Base-by-base conservation (phyloP, 495 filamentous ascomycete genomes). In the Penicillium verhagenii region DNA sequence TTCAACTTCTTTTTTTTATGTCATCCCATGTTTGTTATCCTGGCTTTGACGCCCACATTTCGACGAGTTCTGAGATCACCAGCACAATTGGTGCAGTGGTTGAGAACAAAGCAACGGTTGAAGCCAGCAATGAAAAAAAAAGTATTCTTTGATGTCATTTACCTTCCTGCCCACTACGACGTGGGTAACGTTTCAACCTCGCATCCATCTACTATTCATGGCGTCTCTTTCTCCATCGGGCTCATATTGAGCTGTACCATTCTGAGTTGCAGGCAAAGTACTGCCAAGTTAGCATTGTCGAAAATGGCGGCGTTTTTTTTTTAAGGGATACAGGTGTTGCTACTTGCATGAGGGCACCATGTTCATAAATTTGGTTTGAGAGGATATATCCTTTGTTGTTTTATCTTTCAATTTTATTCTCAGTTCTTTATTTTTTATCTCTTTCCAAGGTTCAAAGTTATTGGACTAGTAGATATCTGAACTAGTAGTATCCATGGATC, bases 131-230 rank as follows among this genome's bases (percentile, higher is more conserved):
- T 54, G 31, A 48, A 61, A 61, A 54, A 37, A 62, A 61, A 42
- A 47, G 53, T 55, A 48, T 63, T 47, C 53, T 59, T 50, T 59
- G 56, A 52, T 50, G 52, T 62, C 53, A 48, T 46, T 49, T 53
- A 44, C 37, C 23, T 13, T 48, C 29, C 33, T 16, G 39, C 35
- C 29, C 23, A 31, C 33, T 44, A 2, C 16, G 24, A 16, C 9
- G 11, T 52, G 45, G 45, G 16, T 4, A 8, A 33, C 13, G 2
- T 35, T 35, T 19, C 28, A 10, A 20, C 24, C n/a, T n/a, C 20
- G 25, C 45, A 33, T 48, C 33, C n/a, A n/a, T n/a, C n/a, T n/a
- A n/a, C n/a, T 31, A 16, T 35, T 10, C 7, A 31, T 35, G 16
- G n/a, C n/a, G 25, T 14, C 23, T 16, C 10, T 14, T 5, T 23